A percentile compares a stretch with the other conserved stretches of the same genome.
Evolutionary conservation across 805 yeast species (phyloP).

Genomic region (Priceomyces haplophilus): DNA sequence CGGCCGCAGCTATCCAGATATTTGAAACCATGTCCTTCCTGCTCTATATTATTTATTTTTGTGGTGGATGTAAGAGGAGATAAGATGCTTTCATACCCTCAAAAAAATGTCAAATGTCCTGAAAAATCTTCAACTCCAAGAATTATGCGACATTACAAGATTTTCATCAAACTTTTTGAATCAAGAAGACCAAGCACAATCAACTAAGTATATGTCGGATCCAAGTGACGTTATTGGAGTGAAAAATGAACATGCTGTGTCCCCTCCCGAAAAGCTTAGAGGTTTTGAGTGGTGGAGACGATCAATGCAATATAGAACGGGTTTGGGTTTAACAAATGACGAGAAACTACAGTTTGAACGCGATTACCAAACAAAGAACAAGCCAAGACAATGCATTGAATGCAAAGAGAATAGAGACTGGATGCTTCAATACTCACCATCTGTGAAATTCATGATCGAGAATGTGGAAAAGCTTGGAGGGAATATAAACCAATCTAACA

Average conservation of each 20-base stretch:
- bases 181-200: no score
- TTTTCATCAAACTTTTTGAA: no score
- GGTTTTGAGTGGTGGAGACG: slow-evolving; percentile 85
- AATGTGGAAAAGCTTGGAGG: slow-evolving; percentile 65
- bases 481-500: slow-evolving; percentile 48
- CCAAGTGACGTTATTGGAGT: slow-evolving; percentile 3
- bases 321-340: slow-evolving; percentile 56
- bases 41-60: no score
- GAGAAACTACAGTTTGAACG: slow-evolving; percentile 55
- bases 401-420: slow-evolving; percentile 80
- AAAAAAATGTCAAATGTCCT: no score
- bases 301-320: slow-evolving; percentile 66
- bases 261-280: slow-evolving; percentile 27
- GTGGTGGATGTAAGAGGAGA: no score
- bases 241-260: slow-evolving; percentile 13
- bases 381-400: slow-evolving; percentile 53
- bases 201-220: background rate
- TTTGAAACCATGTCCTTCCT: slow-evolving; percentile 44
- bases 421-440: slow-evolving; percentile 77
- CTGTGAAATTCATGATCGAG: slow-evolving; percentile 81
- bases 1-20: slow-evolving; percentile 95
- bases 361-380: slow-evolving; percentile 46
- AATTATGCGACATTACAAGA: no score
- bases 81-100: no score
- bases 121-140: no score